Base-by-base conservation (phyloP, 345 rosid species). In the Odontarrhena argentea region DNA sequence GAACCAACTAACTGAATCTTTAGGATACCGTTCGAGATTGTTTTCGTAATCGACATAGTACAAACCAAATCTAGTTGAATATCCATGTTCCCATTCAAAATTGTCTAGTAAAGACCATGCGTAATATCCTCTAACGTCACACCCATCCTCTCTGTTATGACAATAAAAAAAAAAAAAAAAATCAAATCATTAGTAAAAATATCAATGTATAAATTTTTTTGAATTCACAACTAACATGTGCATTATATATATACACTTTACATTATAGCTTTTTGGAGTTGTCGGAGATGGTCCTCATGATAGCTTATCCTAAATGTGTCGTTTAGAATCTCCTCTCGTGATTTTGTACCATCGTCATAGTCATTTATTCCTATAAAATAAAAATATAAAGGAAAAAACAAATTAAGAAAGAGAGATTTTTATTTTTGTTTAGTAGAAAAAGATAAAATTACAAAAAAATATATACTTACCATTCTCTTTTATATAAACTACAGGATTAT, bases 51-150 rank as follows among this genome's bases (percentile, higher is more conserved):
- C 82, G 2, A 80, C 71, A 43, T 67, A 80, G 37, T 60, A 68
- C 3, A 80, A 22, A 9, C 84, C 84, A 15, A 71, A 77, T 4
- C 84, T 75, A 13, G 30, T 7, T 0, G 70, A 48, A 26, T 80
- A 80, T 11, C 84, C 84, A 54, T 61, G 6, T 13, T 32, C 64
- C 84, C 84, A 80, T 30, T 80, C 82, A n/a, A 75, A 77, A 32
- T 80, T 72, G 51, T 80, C 84, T 10, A 75, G 44, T 22, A 80
- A 75, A 1, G 84, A 77, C 84, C 84, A 80, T 4, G 48, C 30
- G 41, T 47, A 77, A 34, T 61, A 80, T 24, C 82, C 84, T 60
- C 69, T 75, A 1, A 78, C 76, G n/a, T 75, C 59, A 50, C 69
- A 78, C 1, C 84, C 84, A 36, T 68, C 74, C 10, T 66, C 67